Evolutionary conservation across 768 basidiomycete genomes (phyloP).

Genomic region (Naganishia randhawae): DNA sequence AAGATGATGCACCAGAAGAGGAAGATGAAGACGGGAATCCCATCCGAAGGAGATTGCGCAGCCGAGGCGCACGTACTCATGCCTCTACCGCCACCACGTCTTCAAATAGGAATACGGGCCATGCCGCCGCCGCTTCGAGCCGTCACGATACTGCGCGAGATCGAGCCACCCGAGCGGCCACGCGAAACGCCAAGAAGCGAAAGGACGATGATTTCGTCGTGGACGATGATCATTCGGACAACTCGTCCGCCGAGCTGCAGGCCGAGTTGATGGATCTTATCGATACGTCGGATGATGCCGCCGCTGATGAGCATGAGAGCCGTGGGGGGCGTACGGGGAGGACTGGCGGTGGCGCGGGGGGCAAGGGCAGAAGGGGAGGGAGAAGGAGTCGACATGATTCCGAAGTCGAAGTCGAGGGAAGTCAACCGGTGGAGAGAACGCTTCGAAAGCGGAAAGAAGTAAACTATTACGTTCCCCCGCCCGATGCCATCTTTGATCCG

Average conservation of each 20-base stretch:
- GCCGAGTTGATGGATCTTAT: slow-evolving; percentile 11
- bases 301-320: neutral
- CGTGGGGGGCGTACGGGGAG: neutral
- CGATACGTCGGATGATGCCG: slow-evolving; percentile 13
- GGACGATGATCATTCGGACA: slow-evolving; percentile 8
- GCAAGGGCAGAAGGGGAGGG: neutral
- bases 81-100: neutral
- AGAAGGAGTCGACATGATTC: neutral
- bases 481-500: slow-evolving; percentile 4
- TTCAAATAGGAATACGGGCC: neutral
- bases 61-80: neutral
- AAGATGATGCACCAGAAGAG: neutral
- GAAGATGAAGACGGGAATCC: slow-evolving; percentile 16
- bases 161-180: slow-evolving; percentile 13
- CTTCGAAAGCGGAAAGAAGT: slow-evolving; percentile 19
- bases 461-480: slow-evolving; percentile 20
- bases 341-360: neutral
- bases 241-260: slow-evolving; percentile 17
- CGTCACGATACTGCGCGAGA: slow-evolving; percentile 11
- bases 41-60: neutral
- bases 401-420: slow-evolving; percentile 10
- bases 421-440: slow-evolving; percentile 22
- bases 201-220: slow-evolving; percentile 21
- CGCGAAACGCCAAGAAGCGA: neutral
- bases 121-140: neutral